Percentiles rank a stretch among this genome's conserved stretches.
phyloP scores from a whole-genome alignment of 2,329 filamentous ascomycete species.

The Neodidymelliopsis sp. region DNA sequence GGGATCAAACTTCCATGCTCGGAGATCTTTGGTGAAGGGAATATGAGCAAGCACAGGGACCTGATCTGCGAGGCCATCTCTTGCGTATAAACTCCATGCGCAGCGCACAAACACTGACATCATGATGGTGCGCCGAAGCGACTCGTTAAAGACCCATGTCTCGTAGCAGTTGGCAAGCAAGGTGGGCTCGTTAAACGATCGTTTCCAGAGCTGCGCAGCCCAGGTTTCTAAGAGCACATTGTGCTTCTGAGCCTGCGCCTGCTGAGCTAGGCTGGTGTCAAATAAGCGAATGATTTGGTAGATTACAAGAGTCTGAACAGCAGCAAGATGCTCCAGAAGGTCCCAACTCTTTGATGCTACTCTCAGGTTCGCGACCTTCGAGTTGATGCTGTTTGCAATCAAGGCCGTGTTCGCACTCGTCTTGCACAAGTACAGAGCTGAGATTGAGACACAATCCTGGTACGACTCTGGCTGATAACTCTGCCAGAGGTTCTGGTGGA shows the following conservation, averaged over 20 bases:
- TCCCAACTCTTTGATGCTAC: constrained; percentile 26
- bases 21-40: constrained; percentile 28
- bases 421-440: constrained; percentile 36
- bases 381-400: constrained; percentile 27
- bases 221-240: constrained; percentile 36
- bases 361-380: constrained; percentile 29
- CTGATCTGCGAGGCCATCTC: constrained; percentile 32
- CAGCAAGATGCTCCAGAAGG: constrained; percentile 38
- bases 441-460: constrained; percentile 34
- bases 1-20: constrained; percentile 24
- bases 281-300: constrained; percentile 44
- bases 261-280: constrained; percentile 28
- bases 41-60: constrained; percentile 32
- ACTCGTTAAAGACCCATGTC: constrained; percentile 40
- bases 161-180: constrained; percentile 10
- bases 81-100: constrained; percentile 27
- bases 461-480: constrained; percentile 32
- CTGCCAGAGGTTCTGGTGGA: constrained; percentile 35
- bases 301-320: constrained; percentile 42
- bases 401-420: constrained; percentile 29
- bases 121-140: constrained; percentile 37
- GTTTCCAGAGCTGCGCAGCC: constrained; percentile 40
- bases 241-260: constrained; percentile 25
- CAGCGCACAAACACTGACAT: constrained; percentile 39
- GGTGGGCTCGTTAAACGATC: constrained; percentile 27